Percentiles rank a stretch among this genome's conserved stretches.
Conservation (phyloP, 805 yeast genomes). For the Blastobotrys mokoenaii region DNA sequence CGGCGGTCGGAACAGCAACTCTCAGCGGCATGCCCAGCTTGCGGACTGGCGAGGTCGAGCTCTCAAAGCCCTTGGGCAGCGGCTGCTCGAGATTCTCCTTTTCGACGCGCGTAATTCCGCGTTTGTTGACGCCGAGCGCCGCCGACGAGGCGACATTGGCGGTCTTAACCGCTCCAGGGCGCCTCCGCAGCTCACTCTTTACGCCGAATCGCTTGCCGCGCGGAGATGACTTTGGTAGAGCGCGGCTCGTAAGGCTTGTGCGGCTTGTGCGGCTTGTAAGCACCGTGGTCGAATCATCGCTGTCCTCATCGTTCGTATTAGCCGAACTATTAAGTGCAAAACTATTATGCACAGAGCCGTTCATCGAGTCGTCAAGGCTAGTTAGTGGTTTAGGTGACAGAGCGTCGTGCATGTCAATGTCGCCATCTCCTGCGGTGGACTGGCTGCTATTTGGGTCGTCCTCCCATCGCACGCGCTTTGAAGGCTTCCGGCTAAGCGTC, state of each 20-base stretch:
- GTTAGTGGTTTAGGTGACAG: no score
- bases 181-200: constrained; percentile 11
- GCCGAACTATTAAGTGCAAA: no score
- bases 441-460: no score
- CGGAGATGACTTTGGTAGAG: no score
- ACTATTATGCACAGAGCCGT: no score
- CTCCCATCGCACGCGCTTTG: constrained; percentile 23
- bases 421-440: no score
- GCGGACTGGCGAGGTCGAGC: neutral
- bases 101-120: constrained; percentile 9
- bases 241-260: no score
- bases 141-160: constrained; percentile 6
- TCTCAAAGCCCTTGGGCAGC: neutral
- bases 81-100: constrained; percentile 9
- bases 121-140: constrained; percentile 10
- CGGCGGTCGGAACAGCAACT: constrained; percentile 6
- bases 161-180: constrained; percentile 2
- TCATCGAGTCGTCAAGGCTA: no score
- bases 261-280: no score
- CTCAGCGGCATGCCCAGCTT: constrained; percentile 5
- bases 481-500: constrained; percentile 11
- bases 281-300: no score
- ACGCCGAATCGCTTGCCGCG: constrained; percentile 10
- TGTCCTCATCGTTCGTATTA: no score
- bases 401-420: no score